phyloP scores from a whole-genome alignment of 2,329 filamentous ascomycete species.

The Aspergillus puulaauensis region DNA sequence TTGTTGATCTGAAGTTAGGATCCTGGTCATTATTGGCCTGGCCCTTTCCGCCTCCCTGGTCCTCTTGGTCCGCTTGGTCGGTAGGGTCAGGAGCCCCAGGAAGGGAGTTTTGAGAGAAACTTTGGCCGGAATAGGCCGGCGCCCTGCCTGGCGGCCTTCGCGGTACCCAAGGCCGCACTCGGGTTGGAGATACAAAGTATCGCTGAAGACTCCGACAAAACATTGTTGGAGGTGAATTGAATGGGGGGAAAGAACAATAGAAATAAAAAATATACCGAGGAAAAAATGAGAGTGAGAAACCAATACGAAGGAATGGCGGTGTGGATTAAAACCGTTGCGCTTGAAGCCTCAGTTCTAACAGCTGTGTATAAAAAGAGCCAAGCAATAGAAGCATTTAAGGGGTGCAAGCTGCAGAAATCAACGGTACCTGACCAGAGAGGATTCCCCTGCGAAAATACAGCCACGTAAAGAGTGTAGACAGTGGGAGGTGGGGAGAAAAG shows the following conservation, averaged over 20 bases:
- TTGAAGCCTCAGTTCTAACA: background rate
- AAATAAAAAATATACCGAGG: background rate
- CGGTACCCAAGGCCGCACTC: slow-evolving; percentile 18
- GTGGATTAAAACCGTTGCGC: background rate
- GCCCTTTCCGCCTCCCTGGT: slow-evolving; percentile 26
- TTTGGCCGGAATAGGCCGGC: slow-evolving; percentile 20
- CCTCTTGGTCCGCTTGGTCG: slow-evolving; percentile 32
- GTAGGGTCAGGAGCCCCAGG: slow-evolving; percentile 27
- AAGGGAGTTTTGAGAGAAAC: slow-evolving; percentile 23
- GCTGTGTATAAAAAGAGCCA: background rate
- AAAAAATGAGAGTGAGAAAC: background rate
- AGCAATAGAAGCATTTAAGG: slow-evolving; percentile 7
- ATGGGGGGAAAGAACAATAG: background rate
- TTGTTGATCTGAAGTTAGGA: slow-evolving; percentile 37
- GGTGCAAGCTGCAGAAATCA: background rate
- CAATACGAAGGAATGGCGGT: background rate
- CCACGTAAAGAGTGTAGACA: slow-evolving; percentile 15
- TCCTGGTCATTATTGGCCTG: slow-evolving; percentile 29
- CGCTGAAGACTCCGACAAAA: slow-evolving; percentile 26
- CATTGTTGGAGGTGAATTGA: slow-evolving; percentile 3
- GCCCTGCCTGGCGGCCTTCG: slow-evolving; percentile 10
- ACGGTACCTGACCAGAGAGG: slow-evolving; percentile 1
- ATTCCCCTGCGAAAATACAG: slow-evolving; percentile 15
- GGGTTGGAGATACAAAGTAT: slow-evolving; percentile 19
- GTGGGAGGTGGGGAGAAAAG: slow-evolving; percentile 6